Base-by-base conservation (phyloP, 192 early-diverging fungal genomes). In the Entrophospora sp. region DNA sequence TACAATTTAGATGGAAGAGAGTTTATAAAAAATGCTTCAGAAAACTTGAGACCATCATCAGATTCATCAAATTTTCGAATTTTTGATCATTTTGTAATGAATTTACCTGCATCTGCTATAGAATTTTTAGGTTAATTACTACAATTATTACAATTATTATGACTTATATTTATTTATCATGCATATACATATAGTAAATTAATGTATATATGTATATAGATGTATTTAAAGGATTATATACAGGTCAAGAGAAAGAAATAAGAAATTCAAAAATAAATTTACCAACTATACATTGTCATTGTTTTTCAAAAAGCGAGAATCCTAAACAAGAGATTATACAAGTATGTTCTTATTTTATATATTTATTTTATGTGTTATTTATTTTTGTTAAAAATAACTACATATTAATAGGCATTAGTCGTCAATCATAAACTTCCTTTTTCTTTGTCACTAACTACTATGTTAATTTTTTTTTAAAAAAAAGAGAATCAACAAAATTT, bases 1-100 rank as follows among this genome's bases (percentile, higher is more conserved):
- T 95, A 89, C 69, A 95, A 97, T 69, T 70, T 95, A 79, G 95
- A 97, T 66, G 96, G 93, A 6, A 81, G 92, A 3, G 85, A 88
- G 5, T 99, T 99, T 72, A 91, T 99, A 61, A 77, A 83, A 61
- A 64, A 88, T 45, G 87, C 90, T 2, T 79, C 94, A 27, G 58
- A 70, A 14, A 85, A 91, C 45, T 77, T 90, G 27, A 77, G 86
- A 65, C 46, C 61, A 25, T 62, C 74, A 12, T 68, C 51, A 46
- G 63, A 78, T 5, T 66, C 45, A 40, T 31, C 52, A 28, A 58
- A 51, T 2, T 81, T 80, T 72, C 74, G 71, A 42, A 87, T 84
- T 9, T 96, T 97, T 66, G 79, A 95, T 49, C 97, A 99, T 69
- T 97, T 94, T 69, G 89, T 99, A 0, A 98, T 99, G 96, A 99